These are phyloP conservation scores for Pseudogymnoascus sp. DNA, from an alignment of 2,329 filamentous ascomycete species.

Conservation along the genomic window DNA sequence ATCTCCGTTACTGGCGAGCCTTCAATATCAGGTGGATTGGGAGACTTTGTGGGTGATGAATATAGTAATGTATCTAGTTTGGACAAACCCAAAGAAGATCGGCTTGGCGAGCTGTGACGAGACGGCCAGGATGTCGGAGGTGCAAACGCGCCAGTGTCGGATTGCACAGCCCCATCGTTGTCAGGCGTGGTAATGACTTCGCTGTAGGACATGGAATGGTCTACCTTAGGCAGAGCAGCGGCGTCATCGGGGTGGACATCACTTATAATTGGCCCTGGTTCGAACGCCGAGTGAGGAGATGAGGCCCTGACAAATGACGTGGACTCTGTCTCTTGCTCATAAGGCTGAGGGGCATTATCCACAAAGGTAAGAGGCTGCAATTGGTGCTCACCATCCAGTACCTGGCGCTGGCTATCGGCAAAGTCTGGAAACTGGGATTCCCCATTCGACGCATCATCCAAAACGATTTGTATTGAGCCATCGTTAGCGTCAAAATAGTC, in stretches of 20 bases:
- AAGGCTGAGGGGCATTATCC: neutral
- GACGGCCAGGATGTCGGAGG: neutral
- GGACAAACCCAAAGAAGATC: neutral
- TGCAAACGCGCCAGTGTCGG: neutral
- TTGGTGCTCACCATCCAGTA: neutral
- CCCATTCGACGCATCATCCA: conserved; percentile 21
- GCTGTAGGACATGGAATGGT: neutral
- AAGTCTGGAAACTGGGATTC: conserved; percentile 12
- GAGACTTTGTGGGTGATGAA: neutral
- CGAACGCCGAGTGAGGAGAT: neutral
- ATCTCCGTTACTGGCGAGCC: conserved; percentile 26
- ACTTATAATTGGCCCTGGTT: neutral
- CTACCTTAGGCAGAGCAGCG: neutral
- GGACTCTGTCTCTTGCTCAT: neutral
- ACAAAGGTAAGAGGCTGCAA: neutral
- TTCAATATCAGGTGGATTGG: neutral
- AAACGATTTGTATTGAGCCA: conserved; percentile 24
- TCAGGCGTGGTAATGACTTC: neutral
- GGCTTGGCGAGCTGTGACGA: neutral
- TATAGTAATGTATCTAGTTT: neutral
- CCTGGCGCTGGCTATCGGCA: neutral
- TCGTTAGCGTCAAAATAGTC: conserved; percentile 11
- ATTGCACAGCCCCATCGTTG: neutral
- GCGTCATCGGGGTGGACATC: neutral
- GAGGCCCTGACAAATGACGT: neutral